Base-by-base conservation (phyloP, 768 basidiomycete species). In the Mrakia hoshinonis region DNA sequence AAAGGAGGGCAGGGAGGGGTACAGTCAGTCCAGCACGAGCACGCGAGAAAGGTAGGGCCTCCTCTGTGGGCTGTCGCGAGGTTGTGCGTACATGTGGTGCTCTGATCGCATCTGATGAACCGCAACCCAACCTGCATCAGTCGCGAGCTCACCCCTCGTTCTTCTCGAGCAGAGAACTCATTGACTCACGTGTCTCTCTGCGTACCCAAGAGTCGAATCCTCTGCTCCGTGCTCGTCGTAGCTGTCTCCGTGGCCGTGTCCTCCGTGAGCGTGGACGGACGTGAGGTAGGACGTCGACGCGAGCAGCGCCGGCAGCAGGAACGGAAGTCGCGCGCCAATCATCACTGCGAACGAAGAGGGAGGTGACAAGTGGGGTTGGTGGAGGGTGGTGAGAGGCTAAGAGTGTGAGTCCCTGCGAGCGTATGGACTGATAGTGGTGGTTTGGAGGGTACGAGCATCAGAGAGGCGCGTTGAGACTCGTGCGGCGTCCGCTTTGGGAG, bases 191-290 rank as follows among this genome's bases (percentile, higher is more conserved):
- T 73, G 72, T 51, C 72, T 55, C 29, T 73, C 72, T 3, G 72
- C 72, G 61, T 73, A 73, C 6, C 72, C 65, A 24, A 73, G 55
- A 4, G 47, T 15, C 20, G 39, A 22, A n/a, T 58, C 55, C 3
- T 73, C 72, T 2, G 66, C 72, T 24, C 72, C 72, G 46, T 73
- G 72, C 10, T 58, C 52, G 58, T 73, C 72, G 51, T 73, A 73
- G 51, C 46, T 63, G 7, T 61, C 67, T 38, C 58, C 66, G 60
- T 67, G 66, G 1, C 26, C 55, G 60, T 67, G 66, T 1, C 26
- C 55, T 31, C 70, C 71, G 54, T 72, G 71, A 58, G 71, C 71
- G 6, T 43, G 24, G 24, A 62, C 66, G 29, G 22, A 39, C 31
- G 49, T 62, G 43, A 70, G 68, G 68, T 20, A 46, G 5, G 69